phyloP scores from a whole-genome alignment of 1,284 basidiomycete species.

The Microbotryum scabiosae region DNA sequence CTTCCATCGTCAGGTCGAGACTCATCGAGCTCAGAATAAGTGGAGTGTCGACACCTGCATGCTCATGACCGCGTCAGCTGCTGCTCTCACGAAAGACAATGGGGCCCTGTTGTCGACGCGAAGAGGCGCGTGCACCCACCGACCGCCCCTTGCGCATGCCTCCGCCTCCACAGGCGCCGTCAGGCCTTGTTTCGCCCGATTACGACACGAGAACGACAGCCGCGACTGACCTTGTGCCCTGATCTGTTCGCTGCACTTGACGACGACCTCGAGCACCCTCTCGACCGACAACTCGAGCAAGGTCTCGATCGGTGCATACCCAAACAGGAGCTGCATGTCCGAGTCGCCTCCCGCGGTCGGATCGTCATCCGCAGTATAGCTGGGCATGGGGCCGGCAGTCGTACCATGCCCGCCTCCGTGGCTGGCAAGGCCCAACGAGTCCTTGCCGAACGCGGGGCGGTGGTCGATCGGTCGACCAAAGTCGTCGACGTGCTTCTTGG shows the following conservation, averaged over 20 bases:
- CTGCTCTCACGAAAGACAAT: neutral
- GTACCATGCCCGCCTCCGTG: neutral
- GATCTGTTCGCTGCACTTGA: conserved; percentile 13
- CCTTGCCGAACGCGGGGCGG: conserved; percentile 10
- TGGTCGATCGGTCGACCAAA: conserved; percentile 21
- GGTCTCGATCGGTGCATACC: conserved; percentile 23
- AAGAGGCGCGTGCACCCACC: neutral
- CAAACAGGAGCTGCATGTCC: conserved; percentile 23
- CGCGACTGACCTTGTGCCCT: conserved; percentile 12
- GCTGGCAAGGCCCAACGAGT: neutral
- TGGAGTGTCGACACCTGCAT: conserved; percentile 65
- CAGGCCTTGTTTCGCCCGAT: no score
- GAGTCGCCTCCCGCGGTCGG: neutral
- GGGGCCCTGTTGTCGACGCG: neutral
- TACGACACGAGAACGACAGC: neutral
- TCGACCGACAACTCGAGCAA: conserved; percentile 15
- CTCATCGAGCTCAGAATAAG: conserved; percentile 80
- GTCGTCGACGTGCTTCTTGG: conserved; percentile 21
- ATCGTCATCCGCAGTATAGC: conserved; percentile 3
- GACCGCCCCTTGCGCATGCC: neutral
- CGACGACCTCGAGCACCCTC: conserved; percentile 17
- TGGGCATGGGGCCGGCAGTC: neutral
- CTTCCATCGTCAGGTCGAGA: conserved; percentile 64
- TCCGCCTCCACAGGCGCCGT: neutral
- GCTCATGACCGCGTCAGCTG: neutral